A percentile compares a stretch with the other conserved stretches of the same genome.
phyloP scores from a whole-genome alignment of 2,329 filamentous ascomycete genomes.

The Mollisiaceae sp. region DNA sequence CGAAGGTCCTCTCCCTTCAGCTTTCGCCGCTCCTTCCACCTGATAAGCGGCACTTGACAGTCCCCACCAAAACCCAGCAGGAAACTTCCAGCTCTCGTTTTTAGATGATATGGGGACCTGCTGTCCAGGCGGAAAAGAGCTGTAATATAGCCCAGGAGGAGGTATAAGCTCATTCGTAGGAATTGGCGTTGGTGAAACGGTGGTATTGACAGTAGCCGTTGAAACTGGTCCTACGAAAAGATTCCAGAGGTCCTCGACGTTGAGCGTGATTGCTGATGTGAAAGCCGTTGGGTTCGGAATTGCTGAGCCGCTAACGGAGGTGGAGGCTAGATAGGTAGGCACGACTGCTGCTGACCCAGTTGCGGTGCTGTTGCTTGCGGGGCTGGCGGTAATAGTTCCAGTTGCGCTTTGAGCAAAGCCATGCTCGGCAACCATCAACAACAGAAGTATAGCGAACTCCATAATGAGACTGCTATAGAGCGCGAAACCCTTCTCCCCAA shows the following conservation, averaged over 20 bases:
- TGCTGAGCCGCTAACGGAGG: constrained; percentile 4
- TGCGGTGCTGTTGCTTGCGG: not conserved
- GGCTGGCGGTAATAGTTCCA: not conserved
- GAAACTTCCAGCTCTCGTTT: constrained; percentile 39
- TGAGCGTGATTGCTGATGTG: constrained; percentile 13
- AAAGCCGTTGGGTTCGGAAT: constrained; percentile 18
- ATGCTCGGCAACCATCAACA: not conserved
- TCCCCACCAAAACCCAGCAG: constrained; percentile 51
- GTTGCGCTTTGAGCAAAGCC: not conserved
- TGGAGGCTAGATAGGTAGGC: constrained; percentile 3
- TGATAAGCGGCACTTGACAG: constrained; percentile 54
- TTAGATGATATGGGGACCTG: constrained; percentile 27
- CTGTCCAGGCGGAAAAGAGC: constrained; percentile 29
- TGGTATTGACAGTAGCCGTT: constrained; percentile 34
- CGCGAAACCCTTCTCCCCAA: not conserved
- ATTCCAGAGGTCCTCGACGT: constrained; percentile 30
- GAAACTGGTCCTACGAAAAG: constrained; percentile 35
- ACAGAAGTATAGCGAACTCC: not conserved
- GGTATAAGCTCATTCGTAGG: constrained; percentile 35
- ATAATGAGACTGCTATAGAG: not conserved
- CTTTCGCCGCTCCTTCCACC: constrained; percentile 52
- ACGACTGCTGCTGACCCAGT: not conserved
- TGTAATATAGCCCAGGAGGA: constrained; percentile 34
- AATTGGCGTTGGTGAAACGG: constrained; percentile 35
- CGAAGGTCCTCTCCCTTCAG: constrained; percentile 50